These are phyloP conservation scores for Austroboletus niveus DNA, from an alignment of 1,284 basidiomycete genomes.

Conservation along the genomic window DNA sequence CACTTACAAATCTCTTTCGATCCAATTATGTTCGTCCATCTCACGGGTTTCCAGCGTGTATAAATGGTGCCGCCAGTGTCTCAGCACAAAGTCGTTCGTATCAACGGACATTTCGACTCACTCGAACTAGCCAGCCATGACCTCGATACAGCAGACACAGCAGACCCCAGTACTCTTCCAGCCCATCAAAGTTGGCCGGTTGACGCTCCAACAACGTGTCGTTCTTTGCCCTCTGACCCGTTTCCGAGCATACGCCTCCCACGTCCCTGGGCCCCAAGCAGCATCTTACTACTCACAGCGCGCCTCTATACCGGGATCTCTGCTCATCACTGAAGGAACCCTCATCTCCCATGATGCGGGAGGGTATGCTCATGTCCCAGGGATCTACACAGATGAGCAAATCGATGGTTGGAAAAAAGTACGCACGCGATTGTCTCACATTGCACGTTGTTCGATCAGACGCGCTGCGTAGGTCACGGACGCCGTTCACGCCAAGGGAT, in stretches of 20 bases:
- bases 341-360: slow-evolving; percentile 21
- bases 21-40: no score
- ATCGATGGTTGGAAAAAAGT: slow-evolving; percentile 26
- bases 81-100: no score
- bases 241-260: slow-evolving; percentile 24
- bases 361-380: slow-evolving; percentile 23
- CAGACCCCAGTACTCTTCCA: neutral
- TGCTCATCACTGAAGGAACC: slow-evolving; percentile 32
- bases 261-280: slow-evolving; percentile 17
- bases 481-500: slow-evolving; percentile 43
- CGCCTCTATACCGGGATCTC: slow-evolving; percentile 22
- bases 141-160: neutral
- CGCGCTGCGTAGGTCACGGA: slow-evolving; percentile 24
- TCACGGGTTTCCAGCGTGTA: no score
- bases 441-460: no score
- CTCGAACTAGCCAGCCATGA: slow-evolving; percentile 7
- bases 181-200: slow-evolving; percentile 32
- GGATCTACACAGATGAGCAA: slow-evolving; percentile 24
- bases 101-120: no score
- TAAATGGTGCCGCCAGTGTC: no score
- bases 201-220: slow-evolving; percentile 33
- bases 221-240: slow-evolving; percentile 37
- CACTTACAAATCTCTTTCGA: no score
- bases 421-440: no score
- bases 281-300: slow-evolving; percentile 35